Percentiles rank a stretch among this genome's conserved stretches.
These are phyloP conservation scores for Phytophthora gonapodyides DNA, from an alignment of 352 stramenopile species.

Conservation along the genomic window DNA sequence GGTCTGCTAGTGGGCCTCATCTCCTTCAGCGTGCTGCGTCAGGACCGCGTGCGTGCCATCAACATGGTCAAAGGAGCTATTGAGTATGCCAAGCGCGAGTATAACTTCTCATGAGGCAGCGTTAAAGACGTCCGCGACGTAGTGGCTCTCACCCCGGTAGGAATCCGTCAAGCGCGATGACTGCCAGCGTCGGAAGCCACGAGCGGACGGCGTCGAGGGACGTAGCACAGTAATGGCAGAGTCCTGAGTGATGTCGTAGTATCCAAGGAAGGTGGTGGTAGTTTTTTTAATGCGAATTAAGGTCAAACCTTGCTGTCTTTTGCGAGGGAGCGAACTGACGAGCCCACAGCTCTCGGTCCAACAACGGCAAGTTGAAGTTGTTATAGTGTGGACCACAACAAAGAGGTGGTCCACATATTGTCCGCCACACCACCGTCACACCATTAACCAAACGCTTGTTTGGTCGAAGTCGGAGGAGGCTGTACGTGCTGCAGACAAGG, in stretches of 20 bases:
- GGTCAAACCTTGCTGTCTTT: background rate
- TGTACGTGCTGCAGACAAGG: background rate
- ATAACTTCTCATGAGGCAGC: slow-evolving; percentile 58
- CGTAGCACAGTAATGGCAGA: slow-evolving; percentile 20
- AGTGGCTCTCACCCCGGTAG: slow-evolving; percentile 13
- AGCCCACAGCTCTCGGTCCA: too few relatives aligned
- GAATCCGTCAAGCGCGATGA: background rate
- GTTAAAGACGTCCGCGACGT: slow-evolving; percentile 2
- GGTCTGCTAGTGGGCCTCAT: slow-evolving; percentile 85
- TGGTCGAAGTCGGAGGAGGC: slow-evolving; percentile 13
- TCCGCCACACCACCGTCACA: background rate
- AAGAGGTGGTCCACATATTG: too few relatives aligned
- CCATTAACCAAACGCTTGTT: slow-evolving; percentile 30
- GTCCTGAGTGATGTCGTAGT: slow-evolving; percentile 39
- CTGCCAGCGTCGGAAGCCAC: slow-evolving; percentile 19
- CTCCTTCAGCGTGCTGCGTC: slow-evolving; percentile 85
- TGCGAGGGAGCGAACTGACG: too few relatives aligned
- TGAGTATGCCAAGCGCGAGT: slow-evolving; percentile 80
- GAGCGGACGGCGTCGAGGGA: background rate
- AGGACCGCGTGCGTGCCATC: slow-evolving; percentile 87
- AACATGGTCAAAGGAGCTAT: slow-evolving; percentile 91
- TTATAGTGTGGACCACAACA: too few relatives aligned
- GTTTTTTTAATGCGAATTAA: slow-evolving; percentile 31
- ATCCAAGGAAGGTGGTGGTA: slow-evolving; percentile 28
- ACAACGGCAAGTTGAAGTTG: too few relatives aligned